phyloP scores from a whole-genome alignment of 108 stramenopile genomes.

The Stephanodiscus minutulus region DNA sequence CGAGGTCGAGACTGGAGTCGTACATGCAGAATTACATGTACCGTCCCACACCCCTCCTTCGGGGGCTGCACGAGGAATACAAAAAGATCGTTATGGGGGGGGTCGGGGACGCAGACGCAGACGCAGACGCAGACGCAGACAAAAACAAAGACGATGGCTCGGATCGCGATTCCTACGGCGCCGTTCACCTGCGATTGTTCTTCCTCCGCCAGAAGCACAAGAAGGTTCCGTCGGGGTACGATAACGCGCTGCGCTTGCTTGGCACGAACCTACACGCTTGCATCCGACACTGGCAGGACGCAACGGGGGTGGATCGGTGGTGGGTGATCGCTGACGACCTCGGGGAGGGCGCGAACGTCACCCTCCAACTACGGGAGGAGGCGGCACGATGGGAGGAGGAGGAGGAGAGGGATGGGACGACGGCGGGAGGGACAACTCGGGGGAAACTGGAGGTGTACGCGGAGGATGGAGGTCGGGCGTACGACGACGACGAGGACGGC shows the following conservation, averaged over 20 bases:
- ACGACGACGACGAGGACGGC: not conserved
- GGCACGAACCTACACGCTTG: slow-evolving; percentile 2
- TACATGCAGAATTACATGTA: slow-evolving; percentile 23
- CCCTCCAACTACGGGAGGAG: not conserved
- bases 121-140: not conserved
- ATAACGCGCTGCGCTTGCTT: not conserved
- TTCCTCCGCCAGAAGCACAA: not conserved
- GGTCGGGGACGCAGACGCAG: not conserved
- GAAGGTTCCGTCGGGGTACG: not conserved
- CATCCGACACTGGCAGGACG: not conserved
- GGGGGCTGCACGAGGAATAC: not conserved
- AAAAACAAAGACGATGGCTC: not conserved
- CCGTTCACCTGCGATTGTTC: slow-evolving; percentile 22
- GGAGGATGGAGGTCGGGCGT: not conserved
- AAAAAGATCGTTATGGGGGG: not conserved
- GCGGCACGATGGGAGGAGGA: not conserved
- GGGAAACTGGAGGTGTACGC: not conserved
- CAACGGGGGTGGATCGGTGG: not conserved
- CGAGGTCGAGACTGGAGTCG: slow-evolving; percentile 1
- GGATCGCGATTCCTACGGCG: slow-evolving; percentile 5
- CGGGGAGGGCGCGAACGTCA: not conserved
- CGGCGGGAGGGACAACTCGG: not conserved
- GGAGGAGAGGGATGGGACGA: not conserved
- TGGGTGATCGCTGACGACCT: slow-evolving; percentile 22
- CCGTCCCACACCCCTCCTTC: slow-evolving; percentile 11